phyloP scores from a whole-genome alignment of 148 eudicot genomes.

The Rhododendron ovatum region DNA sequence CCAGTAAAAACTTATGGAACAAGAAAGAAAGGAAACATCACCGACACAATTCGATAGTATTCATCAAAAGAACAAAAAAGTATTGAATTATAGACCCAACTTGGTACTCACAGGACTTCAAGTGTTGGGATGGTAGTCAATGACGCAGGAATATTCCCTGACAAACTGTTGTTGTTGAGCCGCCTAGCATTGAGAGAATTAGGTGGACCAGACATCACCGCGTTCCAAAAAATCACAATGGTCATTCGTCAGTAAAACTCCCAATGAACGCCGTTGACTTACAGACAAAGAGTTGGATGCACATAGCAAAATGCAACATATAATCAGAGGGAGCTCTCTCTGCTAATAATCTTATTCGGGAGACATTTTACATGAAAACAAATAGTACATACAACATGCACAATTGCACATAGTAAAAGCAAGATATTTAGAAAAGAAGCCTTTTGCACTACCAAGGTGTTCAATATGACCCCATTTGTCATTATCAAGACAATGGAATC shows the following conservation, averaged over 20 bases:
- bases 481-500: neutral
- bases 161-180: slow-evolving; percentile 71
- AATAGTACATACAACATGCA: neutral
- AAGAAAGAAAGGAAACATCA: neutral
- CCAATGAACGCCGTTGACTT: neutral
- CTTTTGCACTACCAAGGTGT: neutral
- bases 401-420: neutral
- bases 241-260: neutral
- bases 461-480: neutral
- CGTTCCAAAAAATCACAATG: neutral
- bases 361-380: neutral
- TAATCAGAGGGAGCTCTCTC: neutral
- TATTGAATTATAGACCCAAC: neutral
- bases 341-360: neutral
- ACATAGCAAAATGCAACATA: neutral
- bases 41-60: neutral
- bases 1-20: neutral
- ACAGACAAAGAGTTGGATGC: neutral
- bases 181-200: slow-evolving; percentile 47
- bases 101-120: slow-evolving; percentile 73
- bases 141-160: slow-evolving; percentile 51
- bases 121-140: slow-evolving; percentile 47
- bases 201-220: slow-evolving; percentile 15
- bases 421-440: neutral
- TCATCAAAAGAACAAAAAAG: neutral